Evolutionary conservation across 768 basidiomycete genomes (phyloP).

Genomic region (Podaxis sp.): DNA sequence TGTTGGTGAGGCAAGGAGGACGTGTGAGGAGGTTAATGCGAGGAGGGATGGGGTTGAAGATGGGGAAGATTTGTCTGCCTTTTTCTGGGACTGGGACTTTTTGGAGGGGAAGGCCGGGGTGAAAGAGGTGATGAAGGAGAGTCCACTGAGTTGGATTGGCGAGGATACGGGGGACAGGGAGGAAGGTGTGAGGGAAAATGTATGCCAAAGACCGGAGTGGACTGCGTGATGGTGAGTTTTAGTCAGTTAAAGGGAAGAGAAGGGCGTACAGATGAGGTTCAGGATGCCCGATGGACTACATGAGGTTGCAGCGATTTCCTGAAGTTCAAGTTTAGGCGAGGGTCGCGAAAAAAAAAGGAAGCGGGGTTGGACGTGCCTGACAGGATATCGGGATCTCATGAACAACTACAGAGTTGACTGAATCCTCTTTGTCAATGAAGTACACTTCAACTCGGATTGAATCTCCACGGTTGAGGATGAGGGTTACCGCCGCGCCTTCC

Average conservation of each 20-base stretch:
- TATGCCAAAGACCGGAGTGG: constrained; percentile 7
- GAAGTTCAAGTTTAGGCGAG: constrained; percentile 8
- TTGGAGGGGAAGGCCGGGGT: constrained; percentile 19
- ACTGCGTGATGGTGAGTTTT: constrained; percentile 27
- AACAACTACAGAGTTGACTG: constrained; percentile 27
- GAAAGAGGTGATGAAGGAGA: constrained; percentile 25
- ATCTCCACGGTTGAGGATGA: neutral
- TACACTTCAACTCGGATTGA: constrained; percentile 27
- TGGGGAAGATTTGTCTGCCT: constrained; percentile 23
- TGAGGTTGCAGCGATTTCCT: constrained; percentile 39
- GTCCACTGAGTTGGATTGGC: constrained; percentile 30
- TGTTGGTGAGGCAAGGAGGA: constrained; percentile 47
- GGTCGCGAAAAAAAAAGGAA: neutral
- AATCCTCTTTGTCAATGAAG: constrained; percentile 30
- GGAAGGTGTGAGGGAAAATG: constrained; percentile 19
- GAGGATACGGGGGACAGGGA: constrained; percentile 26
- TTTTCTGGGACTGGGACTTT: constrained; percentile 21
- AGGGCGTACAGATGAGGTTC: constrained; percentile 46
- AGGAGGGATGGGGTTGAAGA: constrained; percentile 25
- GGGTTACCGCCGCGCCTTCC: neutral
- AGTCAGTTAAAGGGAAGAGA: neutral
- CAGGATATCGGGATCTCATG: constrained; percentile 27
- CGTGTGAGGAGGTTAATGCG: constrained; percentile 55
- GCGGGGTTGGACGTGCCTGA: constrained; percentile 24
- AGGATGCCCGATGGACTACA: constrained; percentile 48